Base-by-base conservation (phyloP, 768 basidiomycete species). In the Mycena metata region DNA sequence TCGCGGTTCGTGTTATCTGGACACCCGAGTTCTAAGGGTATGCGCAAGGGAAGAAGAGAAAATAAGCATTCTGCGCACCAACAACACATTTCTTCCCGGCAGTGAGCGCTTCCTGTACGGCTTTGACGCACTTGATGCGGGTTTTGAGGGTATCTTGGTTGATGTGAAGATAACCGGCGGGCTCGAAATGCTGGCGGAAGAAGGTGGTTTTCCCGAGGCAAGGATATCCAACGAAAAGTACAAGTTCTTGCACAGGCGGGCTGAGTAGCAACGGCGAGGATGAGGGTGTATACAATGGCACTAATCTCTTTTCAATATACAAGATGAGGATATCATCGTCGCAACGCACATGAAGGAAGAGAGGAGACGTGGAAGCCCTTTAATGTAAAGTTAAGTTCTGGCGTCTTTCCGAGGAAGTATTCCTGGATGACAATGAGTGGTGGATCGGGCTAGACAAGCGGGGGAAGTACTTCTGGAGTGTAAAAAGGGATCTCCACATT, bases 1-100 rank as follows among this genome's bases (percentile, higher is more conserved):
- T 96, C 88, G 13, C 95, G 88, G 77, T 97, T 97, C n/a, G 96
- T 98, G 76, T 97, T 98, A 76, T 98, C 96, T 96, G n/a, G n/a
- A n/a, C n/a, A n/a, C n/a, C n/a, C n/a, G n/a, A n/a, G n/a, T n/a
- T n/a, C n/a, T n/a, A n/a, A n/a, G n/a, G n/a, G n/a, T n/a, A n/a
- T n/a, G n/a, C n/a, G n/a, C n/a, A n/a, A n/a, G n/a, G n/a, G n/a
- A n/a, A n/a, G n/a, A n/a, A n/a, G n/a, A n/a, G n/a, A n/a, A n/a
- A n/a, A n/a, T n/a, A n/a, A n/a, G n/a, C n/a, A n/a, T n/a, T n/a
- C n/a, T n/a, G 19, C 60, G n/a, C 77, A 91, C 94, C 96, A 49
- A 98, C 84, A 15, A 96, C 92, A 73, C 91, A 92, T 61, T 90
- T 90, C 75, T 86, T 83, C 2, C 88, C 88, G 0, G 79, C 81